Conservation (phyloP, 2,329 filamentous ascomycete genomes). For the Sporothrix protearum region DNA sequence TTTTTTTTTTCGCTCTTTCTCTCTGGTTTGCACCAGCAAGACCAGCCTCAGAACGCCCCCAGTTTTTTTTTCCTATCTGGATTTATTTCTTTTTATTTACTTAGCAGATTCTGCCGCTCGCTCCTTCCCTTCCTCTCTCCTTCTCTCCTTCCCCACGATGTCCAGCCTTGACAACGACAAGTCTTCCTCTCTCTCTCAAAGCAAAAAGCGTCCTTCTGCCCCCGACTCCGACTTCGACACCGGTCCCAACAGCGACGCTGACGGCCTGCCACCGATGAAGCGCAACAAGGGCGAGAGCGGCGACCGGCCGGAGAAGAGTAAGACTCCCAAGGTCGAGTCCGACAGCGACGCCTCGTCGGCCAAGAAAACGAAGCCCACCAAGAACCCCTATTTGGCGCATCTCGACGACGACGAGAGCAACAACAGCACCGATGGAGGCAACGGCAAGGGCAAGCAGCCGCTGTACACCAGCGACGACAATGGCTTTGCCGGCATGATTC, state of each 20-base stretch:
- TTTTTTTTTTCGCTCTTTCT: constrained; percentile 15
- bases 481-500: constrained; percentile 62
- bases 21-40: neutral
- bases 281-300: constrained; percentile 31
- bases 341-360: constrained; percentile 20
- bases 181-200: neutral
- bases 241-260: constrained; percentile 32
- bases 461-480: constrained; percentile 27
- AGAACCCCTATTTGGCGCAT: constrained; percentile 91
- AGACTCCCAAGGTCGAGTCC: constrained; percentile 20
- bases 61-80: constrained; percentile 21
- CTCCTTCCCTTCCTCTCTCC: constrained; percentile 5
- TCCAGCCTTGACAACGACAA: constrained; percentile 13
- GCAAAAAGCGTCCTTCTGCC: constrained; percentile 13
- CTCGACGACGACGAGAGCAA: constrained; percentile 51
- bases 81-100: constrained; percentile 15
- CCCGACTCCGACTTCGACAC: constrained; percentile 2
- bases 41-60: constrained; percentile 10
- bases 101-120: constrained; percentile 13
- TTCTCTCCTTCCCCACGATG: constrained; percentile 20
- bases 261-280: constrained; percentile 33
- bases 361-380: constrained; percentile 30
- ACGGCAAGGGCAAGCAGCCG: neutral
- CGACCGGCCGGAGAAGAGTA: constrained; percentile 23
- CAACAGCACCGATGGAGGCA: constrained; percentile 36